These are phyloP conservation scores for Dendrobium catenatum DNA, from an alignment of 106 monocot genomes.

Conservation along the genomic window DNA sequence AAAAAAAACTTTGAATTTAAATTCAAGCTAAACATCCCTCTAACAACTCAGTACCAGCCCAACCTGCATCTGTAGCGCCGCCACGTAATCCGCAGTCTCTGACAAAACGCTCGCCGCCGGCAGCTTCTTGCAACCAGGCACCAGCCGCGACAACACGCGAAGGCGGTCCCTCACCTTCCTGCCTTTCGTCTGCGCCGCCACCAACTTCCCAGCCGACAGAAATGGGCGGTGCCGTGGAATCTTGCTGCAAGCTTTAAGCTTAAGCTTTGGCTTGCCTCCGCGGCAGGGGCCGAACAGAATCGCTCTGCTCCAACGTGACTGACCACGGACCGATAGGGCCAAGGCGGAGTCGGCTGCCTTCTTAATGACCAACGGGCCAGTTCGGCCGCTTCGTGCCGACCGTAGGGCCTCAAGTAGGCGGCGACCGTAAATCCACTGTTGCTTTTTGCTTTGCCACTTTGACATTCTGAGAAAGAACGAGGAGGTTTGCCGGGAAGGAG, in stretches of 20 bases:
- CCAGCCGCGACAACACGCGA: slow-evolving; percentile 30
- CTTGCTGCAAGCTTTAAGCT: slow-evolving; percentile 23
- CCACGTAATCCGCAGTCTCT: slow-evolving; percentile 75
- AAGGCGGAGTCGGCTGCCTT: slow-evolving; percentile 77
- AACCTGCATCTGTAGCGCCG: slow-evolving; percentile 70
- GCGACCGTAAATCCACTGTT: slow-evolving; percentile 41
- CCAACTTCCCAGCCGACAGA: not conserved
- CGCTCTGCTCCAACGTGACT: slow-evolving; percentile 65
- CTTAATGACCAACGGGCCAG: slow-evolving; percentile 33
- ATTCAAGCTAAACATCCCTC: too few species aligned
- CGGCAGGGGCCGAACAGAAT: slow-evolving; percentile 33
- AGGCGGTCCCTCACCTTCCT: slow-evolving; percentile 46
- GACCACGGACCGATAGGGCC: slow-evolving; percentile 51
- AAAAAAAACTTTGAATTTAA: too few species aligned
- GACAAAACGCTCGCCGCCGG: slow-evolving; percentile 38
- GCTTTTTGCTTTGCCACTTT: slow-evolving; percentile 44
- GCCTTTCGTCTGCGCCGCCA: slow-evolving; percentile 5
- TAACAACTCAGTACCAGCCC: too few species aligned
- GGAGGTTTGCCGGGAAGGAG: too few species aligned
- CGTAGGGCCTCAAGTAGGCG: slow-evolving; percentile 50
- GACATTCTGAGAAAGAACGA: not conserved
- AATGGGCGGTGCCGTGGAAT: slow-evolving; percentile 2
- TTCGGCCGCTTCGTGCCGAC: not conserved
- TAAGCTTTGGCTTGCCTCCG: slow-evolving; percentile 18
- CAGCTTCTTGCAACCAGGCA: slow-evolving; percentile 60